Percentiles rank a stretch among this genome's conserved stretches.
Evolutionary conservation across 106 monocot species (phyloP).

Genomic region (Dendrobium catenatum): DNA sequence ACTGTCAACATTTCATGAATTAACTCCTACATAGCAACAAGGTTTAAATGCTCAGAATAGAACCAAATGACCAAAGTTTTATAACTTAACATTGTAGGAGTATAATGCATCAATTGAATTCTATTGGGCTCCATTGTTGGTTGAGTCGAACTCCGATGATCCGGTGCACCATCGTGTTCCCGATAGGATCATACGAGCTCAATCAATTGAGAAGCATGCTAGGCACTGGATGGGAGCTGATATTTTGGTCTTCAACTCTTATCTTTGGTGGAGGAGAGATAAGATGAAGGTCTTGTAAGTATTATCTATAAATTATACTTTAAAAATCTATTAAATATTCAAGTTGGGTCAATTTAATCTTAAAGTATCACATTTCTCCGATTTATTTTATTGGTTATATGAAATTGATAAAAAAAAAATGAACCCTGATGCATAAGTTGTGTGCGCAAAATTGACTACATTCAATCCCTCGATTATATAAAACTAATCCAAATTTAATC

Average conservation of each 20-base stretch:
- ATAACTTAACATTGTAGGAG: conserved; percentile 15
- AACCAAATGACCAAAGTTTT: background rate
- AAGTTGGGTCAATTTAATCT: too few species aligned
- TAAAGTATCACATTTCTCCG: too few species aligned
- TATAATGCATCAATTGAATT: conserved; percentile 50
- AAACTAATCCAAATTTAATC: too few species aligned
- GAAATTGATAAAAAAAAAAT: too few species aligned
- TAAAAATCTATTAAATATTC: too few species aligned
- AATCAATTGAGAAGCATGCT: conserved; percentile 48
- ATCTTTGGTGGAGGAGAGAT: conserved; percentile 59
- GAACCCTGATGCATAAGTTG: too few species aligned
- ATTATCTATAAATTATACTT: background rate
- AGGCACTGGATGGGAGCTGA: conserved; percentile 47
- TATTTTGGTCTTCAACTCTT: conserved; percentile 48
- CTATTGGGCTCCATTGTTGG: conserved; percentile 49
- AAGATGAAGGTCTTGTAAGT: conserved; percentile 72
- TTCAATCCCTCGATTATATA: too few species aligned
- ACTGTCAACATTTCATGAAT: background rate
- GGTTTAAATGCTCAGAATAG: background rate
- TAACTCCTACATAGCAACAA: background rate
- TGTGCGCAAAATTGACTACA: too few species aligned
- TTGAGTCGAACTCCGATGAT: conserved; percentile 55
- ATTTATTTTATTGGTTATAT: too few species aligned
- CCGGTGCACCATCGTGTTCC: conserved; percentile 44
- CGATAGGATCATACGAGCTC: conserved; percentile 35